Evolutionary conservation across 108 stramenopile species (phyloP).

Genomic region (Skeletonema menzelii): DNA sequence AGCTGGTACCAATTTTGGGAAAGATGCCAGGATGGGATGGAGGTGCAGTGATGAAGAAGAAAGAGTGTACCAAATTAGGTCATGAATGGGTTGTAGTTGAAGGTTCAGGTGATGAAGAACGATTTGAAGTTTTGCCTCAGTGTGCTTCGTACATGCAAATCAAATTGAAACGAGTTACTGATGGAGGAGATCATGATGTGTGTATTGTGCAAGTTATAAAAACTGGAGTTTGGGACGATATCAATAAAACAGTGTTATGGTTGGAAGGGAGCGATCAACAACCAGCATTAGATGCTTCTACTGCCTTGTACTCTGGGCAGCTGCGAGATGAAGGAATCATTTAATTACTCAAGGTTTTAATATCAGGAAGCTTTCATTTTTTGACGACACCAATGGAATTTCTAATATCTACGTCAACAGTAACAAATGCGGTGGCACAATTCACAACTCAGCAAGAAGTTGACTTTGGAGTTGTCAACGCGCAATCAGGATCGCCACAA

Average conservation of each 20-base stretch:
- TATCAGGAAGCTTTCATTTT: too few relatives aligned
- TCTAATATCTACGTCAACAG: neutral
- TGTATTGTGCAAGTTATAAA: constrained; percentile 53
- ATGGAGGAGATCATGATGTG: constrained; percentile 70
- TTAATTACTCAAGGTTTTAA: too few relatives aligned
- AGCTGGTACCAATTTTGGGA: constrained; percentile 56
- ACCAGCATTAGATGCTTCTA: constrained; percentile 41
- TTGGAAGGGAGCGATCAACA: constrained; percentile 15
- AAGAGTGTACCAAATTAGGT: constrained; percentile 38
- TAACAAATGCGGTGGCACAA: too few relatives aligned
- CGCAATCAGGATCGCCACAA: neutral
- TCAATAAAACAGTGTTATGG: constrained; percentile 24
- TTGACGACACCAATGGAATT: constrained; percentile 13
- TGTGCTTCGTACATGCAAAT: constrained; percentile 59
- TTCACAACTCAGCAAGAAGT: neutral
- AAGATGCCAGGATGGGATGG: constrained; percentile 56
- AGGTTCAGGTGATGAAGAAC: constrained; percentile 8
- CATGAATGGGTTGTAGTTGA: constrained; percentile 36
- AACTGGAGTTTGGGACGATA: constrained; percentile 53
- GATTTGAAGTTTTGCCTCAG: constrained; percentile 53
- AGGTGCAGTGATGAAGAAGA: constrained; percentile 29
- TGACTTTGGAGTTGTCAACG: constrained; percentile 18
- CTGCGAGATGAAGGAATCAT: constrained; percentile 58
- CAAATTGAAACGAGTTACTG: constrained; percentile 34
- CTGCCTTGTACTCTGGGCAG: constrained; percentile 60